phyloP scores from a whole-genome alignment of 306 rosid genomes.

The Ceratonia siliqua region DNA sequence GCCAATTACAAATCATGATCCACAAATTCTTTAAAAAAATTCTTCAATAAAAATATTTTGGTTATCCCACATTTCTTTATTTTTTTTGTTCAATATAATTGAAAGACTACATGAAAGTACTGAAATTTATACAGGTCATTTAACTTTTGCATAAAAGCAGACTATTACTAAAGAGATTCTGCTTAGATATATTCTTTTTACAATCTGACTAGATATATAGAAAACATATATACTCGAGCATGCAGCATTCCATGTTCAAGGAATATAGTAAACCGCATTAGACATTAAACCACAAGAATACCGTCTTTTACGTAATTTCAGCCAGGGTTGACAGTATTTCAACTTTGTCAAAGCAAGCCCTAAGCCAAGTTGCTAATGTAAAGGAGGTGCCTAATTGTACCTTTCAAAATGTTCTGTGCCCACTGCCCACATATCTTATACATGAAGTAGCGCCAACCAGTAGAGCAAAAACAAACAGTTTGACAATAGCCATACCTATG shows the following conservation, averaged over 20 bases:
- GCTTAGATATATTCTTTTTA: slow-evolving; percentile 2
- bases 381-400: not conserved
- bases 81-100: not conserved
- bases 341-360: slow-evolving; percentile 18
- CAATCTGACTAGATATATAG: slow-evolving; percentile 24
- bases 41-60: not conserved
- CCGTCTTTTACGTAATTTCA: not conserved
- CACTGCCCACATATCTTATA: slow-evolving; percentile 14
- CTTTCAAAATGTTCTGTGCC: slow-evolving; percentile 28
- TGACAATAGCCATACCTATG: slow-evolving; percentile 66
- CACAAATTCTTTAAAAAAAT: not conserved
- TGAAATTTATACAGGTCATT: slow-evolving; percentile 20
- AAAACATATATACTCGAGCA: not conserved
- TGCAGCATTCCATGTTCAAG: not conserved
- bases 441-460: slow-evolving; percentile 27
- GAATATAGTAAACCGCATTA: slow-evolving; percentile 4
- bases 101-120: not conserved
- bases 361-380: not conserved
- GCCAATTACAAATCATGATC: not conserved
- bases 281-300: no score
- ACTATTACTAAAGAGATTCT: not conserved
- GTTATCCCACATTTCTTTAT: slow-evolving; percentile 10
- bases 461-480: slow-evolving; percentile 17
- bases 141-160: slow-evolving; percentile 16
- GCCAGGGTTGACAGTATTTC: not conserved